Conservation (phyloP, 2,329 filamentous ascomycete genomes). For the Epichloe baconii region DNA sequence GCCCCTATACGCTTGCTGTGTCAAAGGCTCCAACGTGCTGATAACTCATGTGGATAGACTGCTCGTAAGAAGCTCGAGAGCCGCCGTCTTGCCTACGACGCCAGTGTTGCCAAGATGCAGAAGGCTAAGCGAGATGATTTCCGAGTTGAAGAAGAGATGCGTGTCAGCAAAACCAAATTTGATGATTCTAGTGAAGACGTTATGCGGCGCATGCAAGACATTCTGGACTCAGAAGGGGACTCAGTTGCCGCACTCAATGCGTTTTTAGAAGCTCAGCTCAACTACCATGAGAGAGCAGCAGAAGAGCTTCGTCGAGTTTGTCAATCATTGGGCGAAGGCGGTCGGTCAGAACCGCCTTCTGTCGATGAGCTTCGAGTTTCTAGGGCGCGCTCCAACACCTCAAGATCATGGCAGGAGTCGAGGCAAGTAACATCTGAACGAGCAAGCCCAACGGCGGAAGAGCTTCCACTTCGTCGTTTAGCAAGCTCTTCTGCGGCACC, state of each 20-base stretch:
- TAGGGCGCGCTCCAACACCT: slow-evolving; percentile 35
- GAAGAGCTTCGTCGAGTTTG: slow-evolving; percentile 58
- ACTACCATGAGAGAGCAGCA: slow-evolving; percentile 80
- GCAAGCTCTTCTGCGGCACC: slow-evolving; percentile 18
- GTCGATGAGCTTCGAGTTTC: slow-evolving; percentile 11
- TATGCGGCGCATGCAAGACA: slow-evolving; percentile 83
- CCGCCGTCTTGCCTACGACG: slow-evolving; percentile 80
- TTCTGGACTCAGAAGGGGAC: slow-evolving; percentile 82
- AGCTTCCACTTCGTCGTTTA: slow-evolving; percentile 31
- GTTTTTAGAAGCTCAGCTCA: slow-evolving; percentile 80
- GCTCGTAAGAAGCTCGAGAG: slow-evolving; percentile 90
- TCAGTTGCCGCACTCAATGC: slow-evolving; percentile 65
- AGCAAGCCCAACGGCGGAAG: slow-evolving; percentile 16
- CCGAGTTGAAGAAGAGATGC: slow-evolving; percentile 81
- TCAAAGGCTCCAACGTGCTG: neutral
- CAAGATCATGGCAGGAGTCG: slow-evolving; percentile 27
- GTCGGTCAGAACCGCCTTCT: slow-evolving; percentile 5
- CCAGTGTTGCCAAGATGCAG: slow-evolving; percentile 78
- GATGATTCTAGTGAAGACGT: slow-evolving; percentile 93
- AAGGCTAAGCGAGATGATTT: slow-evolving; percentile 93
- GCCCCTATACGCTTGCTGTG: neutral
- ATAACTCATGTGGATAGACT: slow-evolving; percentile 24
- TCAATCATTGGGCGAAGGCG: slow-evolving; percentile 28
- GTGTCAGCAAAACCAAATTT: slow-evolving; percentile 85
- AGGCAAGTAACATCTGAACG: slow-evolving; percentile 1